phyloP scores from a whole-genome alignment of 148 eudicot species.

The Silene conica region DNA sequence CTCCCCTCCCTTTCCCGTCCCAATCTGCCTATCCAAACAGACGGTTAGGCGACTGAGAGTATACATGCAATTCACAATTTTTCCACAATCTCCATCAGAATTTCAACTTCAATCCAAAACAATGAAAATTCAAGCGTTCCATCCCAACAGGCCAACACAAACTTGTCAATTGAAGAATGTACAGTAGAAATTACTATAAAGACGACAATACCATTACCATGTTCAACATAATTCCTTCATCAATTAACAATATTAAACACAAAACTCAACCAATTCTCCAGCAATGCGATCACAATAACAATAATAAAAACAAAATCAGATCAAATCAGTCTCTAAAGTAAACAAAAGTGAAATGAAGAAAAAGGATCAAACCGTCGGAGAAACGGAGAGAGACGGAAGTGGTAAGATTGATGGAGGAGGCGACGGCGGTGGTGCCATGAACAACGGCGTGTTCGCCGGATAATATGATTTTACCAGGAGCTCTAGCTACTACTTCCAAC shows the following conservation, averaged over 20 bases:
- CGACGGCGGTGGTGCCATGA: constrained; percentile 87
- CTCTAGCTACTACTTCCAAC: constrained; percentile 76
- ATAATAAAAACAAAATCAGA: not conserved
- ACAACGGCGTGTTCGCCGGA: constrained; percentile 98
- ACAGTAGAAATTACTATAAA: too few relatives aligned
- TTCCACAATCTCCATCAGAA: not conserved
- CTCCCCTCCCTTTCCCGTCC: not conserved
- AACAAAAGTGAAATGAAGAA: not conserved
- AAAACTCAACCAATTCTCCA: not conserved
- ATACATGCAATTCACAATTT: not conserved
- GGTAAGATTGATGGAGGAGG: constrained; percentile 79
- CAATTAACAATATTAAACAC: not conserved
- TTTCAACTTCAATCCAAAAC: not conserved
- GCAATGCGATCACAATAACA: too few relatives aligned
- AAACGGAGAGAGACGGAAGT: constrained; percentile 59
- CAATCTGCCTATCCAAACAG: not conserved
- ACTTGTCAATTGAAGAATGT: too few relatives aligned
- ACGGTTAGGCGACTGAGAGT: not conserved
- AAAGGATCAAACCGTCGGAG: constrained; percentile 34
- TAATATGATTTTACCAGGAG: constrained; percentile 93
- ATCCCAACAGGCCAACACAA: too few relatives aligned
- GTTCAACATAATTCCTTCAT: not conserved
- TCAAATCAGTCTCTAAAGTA: not conserved
- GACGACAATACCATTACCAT: too few relatives aligned
- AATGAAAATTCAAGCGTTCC: not conserved